Conservation (phyloP, 768 basidiomycete species). For the Tricholoma saponaceum region DNA sequence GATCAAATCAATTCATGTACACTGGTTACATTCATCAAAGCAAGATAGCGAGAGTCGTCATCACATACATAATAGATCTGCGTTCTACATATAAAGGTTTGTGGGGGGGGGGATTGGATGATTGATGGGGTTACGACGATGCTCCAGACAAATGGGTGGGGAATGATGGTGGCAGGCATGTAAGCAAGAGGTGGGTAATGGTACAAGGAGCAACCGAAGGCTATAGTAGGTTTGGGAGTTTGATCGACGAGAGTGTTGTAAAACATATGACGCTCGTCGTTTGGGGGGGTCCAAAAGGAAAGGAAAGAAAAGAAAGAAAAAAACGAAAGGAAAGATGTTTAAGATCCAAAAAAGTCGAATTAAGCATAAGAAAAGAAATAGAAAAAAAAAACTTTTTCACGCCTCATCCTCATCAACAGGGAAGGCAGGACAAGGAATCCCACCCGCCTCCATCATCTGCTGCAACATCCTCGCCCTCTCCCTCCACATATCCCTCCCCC, state of each 20-base stretch:
- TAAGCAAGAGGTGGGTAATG: constrained; percentile 7
- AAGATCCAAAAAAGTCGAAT: neutral
- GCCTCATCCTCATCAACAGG: constrained; percentile 20
- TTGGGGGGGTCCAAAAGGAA: constrained; percentile 13
- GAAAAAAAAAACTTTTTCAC: constrained; percentile 14
- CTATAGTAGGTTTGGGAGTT: neutral
- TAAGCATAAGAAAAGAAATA: constrained; percentile 5
- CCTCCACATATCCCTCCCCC: constrained; percentile 56
- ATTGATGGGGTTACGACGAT: too few species aligned
- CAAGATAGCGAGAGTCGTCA: too few species aligned
- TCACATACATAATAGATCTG: too few species aligned
- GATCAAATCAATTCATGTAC: too few species aligned
- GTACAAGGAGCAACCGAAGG: constrained; percentile 24
- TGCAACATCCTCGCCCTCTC: constrained; percentile 37
- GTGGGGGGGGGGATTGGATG: too few species aligned
- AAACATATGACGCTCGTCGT: constrained; percentile 20
- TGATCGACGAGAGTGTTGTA: constrained; percentile 18
- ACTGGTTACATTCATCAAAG: too few species aligned
- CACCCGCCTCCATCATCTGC: constrained; percentile 43
- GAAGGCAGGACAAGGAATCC: constrained; percentile 40
- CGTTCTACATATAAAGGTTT: too few species aligned
- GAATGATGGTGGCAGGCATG: constrained; percentile 22
- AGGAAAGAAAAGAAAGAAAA: neutral
- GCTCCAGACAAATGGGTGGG: constrained; percentile 46
- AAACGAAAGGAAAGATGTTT: neutral